phyloP scores from a whole-genome alignment of 805 yeast genomes.

The Monosporozyma aquatica region DNA sequence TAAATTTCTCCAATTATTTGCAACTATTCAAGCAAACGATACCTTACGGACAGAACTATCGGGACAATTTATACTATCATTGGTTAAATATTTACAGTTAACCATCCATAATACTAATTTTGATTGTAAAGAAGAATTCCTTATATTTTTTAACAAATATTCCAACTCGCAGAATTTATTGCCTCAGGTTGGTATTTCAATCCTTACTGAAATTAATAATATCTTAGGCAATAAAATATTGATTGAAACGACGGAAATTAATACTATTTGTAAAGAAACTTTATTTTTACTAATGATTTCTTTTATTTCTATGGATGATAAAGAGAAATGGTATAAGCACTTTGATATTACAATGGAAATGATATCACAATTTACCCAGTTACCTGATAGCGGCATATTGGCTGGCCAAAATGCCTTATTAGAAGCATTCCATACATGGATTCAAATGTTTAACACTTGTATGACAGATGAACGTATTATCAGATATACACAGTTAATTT shows the following conservation, averaged over 20 bases:
- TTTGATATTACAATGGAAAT: slow-evolving; percentile 28
- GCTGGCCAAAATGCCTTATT: slow-evolving; percentile 57
- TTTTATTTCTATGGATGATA: slow-evolving; percentile 19
- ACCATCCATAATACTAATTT: slow-evolving; percentile 46
- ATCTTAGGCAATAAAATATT: slow-evolving; percentile 27
- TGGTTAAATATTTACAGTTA: slow-evolving; percentile 52
- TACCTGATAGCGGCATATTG: slow-evolving; percentile 39
- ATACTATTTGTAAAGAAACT: slow-evolving; percentile 33
- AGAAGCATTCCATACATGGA: slow-evolving; percentile 49
- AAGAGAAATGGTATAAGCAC: slow-evolving; percentile 17
- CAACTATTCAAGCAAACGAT: slow-evolving; percentile 22
- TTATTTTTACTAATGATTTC: slow-evolving; percentile 42
- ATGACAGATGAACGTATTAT: slow-evolving; percentile 14
- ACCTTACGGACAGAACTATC: slow-evolving; percentile 19
- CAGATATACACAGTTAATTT: slow-evolving; percentile 11
- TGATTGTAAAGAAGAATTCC: slow-evolving; percentile 50
- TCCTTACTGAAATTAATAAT: not conserved
- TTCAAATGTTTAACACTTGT: slow-evolving; percentile 32
- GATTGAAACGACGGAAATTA: slow-evolving; percentile 49
- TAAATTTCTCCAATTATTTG: slow-evolving; percentile 33
- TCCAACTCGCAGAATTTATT: slow-evolving; percentile 15
- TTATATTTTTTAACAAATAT: slow-evolving; percentile 36
- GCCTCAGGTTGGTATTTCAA: slow-evolving; percentile 24
- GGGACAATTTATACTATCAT: slow-evolving; percentile 41
- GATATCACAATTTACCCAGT: slow-evolving; percentile 37